phyloP scores from a whole-genome alignment of 306 rosid genomes.

The Gastrolobium bilobum region DNA sequence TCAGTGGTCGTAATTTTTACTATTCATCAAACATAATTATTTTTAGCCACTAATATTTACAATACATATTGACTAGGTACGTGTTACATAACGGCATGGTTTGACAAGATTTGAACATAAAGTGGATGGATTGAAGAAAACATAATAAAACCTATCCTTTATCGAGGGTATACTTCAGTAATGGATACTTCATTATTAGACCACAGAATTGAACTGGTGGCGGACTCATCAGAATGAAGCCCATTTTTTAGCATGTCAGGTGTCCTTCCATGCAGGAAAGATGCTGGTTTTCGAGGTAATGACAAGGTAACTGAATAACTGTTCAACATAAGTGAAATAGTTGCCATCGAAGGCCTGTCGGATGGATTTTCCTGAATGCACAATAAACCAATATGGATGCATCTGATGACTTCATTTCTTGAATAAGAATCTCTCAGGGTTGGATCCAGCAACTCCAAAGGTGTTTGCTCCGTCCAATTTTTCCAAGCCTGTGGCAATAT shows the following conservation, averaged over 20 bases:
- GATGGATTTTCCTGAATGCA: constrained; percentile 66
- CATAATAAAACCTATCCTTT: background rate
- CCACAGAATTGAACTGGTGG: constrained; percentile 44
- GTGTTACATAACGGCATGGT: background rate
- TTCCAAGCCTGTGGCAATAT: constrained; percentile 58
- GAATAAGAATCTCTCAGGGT: constrained; percentile 55
- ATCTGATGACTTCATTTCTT: constrained; percentile 62
- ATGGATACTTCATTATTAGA: constrained; percentile 47
- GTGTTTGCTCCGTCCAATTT: constrained; percentile 52
- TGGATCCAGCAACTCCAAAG: constrained; percentile 62
- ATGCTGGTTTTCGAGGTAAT: constrained; percentile 53
- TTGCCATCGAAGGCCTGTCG: constrained; percentile 61
- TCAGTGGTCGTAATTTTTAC: background rate
- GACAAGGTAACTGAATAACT: constrained; percentile 56
- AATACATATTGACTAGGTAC: background rate
- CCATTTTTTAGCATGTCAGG: constrained; percentile 29
- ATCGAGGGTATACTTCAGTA: constrained; percentile 53
- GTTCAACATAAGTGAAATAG: constrained; percentile 55
- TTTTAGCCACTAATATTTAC: constrained; percentile 26
- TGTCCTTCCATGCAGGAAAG: constrained; percentile 49
- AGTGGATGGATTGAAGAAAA: background rate
- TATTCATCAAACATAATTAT: background rate
- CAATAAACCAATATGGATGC: constrained; percentile 66
- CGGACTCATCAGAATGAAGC: constrained; percentile 42
- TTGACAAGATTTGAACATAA: constrained; percentile 18